Evolutionary conservation across 495 filamentous ascomycete genomes (phyloP), one percentile per base, ranked within the genome.

Genomic region (Xylaria bambusicola): DNA sequence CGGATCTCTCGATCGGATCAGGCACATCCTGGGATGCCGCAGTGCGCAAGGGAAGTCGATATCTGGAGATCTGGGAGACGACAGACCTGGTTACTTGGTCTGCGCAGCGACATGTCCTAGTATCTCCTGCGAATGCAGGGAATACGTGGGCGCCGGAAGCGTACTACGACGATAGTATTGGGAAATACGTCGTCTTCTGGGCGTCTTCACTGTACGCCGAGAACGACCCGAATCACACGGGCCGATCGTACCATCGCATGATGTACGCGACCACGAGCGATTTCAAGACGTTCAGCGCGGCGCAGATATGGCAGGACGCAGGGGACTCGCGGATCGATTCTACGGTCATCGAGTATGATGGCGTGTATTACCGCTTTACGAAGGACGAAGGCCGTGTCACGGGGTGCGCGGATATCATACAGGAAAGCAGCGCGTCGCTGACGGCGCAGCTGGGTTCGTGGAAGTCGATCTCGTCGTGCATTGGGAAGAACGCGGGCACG

Each of bases 91-190:
- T 47, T 15, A 60, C 50, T 13, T 63, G 65, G 65, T 61, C 57
- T 1, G 59, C 38, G 46, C 65, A 67, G 53, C 62, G 65, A 6
- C 65, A 67, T 35, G 62, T 67, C 0, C 41, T 64, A 31, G 62
- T 67, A 5, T 58, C 58, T 15, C 65, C 65, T 2, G 33, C 46
- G 8, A 65, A 50, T 4, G 62, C 52, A 2, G 65, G 62, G 1
- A 67, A 62, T 27, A 67, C 62, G 0, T 67, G 65, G 62, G 65
- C 65, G 13, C 65, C 65, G 1, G 62, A 67, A 47, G 62, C 65
- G 2, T 67, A 52, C 49, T 67, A 62, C 49, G 65, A 67, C 17
- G 50, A 62, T 8, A 29, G 17, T 1, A 24, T 65, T 1, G 65
- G 62, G 4, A 0, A 48, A 18, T 67, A 65, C 21, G 49, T 67